Percentiles rank a stretch among this genome's conserved stretches.
These are phyloP conservation scores for Ambrosia trifida DNA, from an alignment of 129 eudicot species.

Conservation along the genomic window DNA sequence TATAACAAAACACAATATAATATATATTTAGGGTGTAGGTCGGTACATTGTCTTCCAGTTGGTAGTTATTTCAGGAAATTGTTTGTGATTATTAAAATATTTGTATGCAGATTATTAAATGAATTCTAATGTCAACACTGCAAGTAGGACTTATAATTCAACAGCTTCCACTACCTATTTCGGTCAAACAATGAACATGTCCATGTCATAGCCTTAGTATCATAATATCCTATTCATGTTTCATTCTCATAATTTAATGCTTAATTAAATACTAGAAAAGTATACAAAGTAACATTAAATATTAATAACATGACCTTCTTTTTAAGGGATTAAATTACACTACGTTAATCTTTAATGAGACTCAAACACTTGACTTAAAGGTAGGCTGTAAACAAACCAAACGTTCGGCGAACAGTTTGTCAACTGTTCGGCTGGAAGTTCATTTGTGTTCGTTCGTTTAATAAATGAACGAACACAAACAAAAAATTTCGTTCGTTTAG, in stretches of 20 bases:
- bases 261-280: not conserved
- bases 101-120: conserved; percentile 14
- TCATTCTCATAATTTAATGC: conserved; percentile 24
- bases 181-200: conserved; percentile 20
- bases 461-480: too few species aligned
- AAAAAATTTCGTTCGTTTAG: too few species aligned
- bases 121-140: conserved; percentile 21
- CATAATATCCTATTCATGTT: conserved; percentile 8
- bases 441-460: too few species aligned
- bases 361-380: too few species aligned
- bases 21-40: conserved; percentile 23
- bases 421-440: too few species aligned
- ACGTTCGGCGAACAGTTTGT: too few species aligned
- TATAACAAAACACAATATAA: not conserved
- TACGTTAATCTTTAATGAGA: too few species aligned
- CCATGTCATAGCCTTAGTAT: conserved; percentile 24
- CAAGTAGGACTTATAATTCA: conserved; percentile 34
- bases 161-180: conserved; percentile 7
- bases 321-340: too few species aligned
- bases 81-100: conserved; percentile 21
- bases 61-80: conserved; percentile 44
- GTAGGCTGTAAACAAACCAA: too few species aligned
- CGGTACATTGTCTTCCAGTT: conserved; percentile 34
- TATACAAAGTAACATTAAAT: too few species aligned
- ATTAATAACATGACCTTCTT: too few species aligned